These are phyloP conservation scores for Colletotrichum plurivorum DNA, from an alignment of 2,329 filamentous ascomycete genomes.

Conservation along the genomic window DNA sequence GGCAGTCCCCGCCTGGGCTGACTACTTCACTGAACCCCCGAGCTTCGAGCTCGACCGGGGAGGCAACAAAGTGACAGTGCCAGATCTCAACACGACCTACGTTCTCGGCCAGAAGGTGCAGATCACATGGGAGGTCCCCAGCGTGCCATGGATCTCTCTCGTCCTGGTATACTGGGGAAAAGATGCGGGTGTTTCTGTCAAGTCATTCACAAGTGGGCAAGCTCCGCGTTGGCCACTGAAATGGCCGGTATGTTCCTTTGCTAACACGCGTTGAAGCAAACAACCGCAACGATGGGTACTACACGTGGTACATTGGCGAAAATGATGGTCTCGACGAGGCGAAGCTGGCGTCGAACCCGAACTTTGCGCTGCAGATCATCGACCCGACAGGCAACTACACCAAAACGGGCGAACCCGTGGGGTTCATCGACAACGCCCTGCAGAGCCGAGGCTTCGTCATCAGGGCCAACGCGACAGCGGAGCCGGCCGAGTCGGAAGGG, in stretches of 20 bases:
- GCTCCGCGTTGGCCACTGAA: neutral
- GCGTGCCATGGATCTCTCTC: conserved; percentile 22
- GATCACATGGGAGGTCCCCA: conserved; percentile 24
- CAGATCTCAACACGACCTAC: conserved; percentile 26
- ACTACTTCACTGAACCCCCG: conserved; percentile 33
- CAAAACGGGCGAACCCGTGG: conserved; percentile 9
- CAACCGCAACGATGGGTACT: conserved; percentile 20
- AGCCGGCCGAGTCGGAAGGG: neutral
- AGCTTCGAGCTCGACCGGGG: conserved; percentile 29
- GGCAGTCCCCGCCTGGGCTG: neutral
- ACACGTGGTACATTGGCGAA: conserved; percentile 30
- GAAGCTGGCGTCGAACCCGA: conserved; percentile 8
- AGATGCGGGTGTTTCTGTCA: conserved; percentile 15
- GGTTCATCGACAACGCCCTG: conserved; percentile 31
- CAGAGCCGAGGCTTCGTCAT: conserved; percentile 30
- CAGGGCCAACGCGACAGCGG: conserved; percentile 10
- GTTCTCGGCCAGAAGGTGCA: conserved; percentile 23
- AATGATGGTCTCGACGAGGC: conserved; percentile 11
- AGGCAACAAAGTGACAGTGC: conserved; percentile 5
- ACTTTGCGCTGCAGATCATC: conserved; percentile 22
- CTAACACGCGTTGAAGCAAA: conserved; percentile 16
- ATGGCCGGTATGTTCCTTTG: neutral
- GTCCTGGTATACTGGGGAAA: conserved; percentile 34
- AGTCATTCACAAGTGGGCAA: conserved; percentile 28
- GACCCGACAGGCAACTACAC: conserved; percentile 30